These are phyloP conservation scores for Aspergillus hiratsukae DNA, from an alignment of 2,329 filamentous ascomycete species.

Conservation along the genomic window DNA sequence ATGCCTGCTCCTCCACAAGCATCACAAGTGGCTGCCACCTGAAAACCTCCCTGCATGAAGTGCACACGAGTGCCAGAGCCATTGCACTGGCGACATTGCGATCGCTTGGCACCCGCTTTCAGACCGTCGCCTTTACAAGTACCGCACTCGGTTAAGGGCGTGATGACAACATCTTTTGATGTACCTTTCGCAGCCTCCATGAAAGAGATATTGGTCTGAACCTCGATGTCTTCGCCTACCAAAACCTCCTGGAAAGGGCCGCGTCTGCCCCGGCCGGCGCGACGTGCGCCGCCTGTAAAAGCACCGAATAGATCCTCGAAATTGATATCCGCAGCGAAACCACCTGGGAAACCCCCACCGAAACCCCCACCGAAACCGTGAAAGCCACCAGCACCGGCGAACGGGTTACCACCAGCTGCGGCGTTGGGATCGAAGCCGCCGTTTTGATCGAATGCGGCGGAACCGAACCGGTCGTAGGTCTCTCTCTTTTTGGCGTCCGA, in stretches of 20 bases:
- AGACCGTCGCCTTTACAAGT: slow-evolving; percentile 80
- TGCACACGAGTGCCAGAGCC: slow-evolving; percentile 85
- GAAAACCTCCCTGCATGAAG: slow-evolving; percentile 87
- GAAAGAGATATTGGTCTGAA: slow-evolving; percentile 88
- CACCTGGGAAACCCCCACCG: slow-evolving; percentile 53
- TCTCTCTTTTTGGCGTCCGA: slow-evolving; percentile 91
- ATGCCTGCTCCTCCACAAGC: slow-evolving; percentile 75
- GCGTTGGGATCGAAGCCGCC: slow-evolving; percentile 74
- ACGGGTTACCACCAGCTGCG: slow-evolving; percentile 48
- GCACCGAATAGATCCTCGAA: slow-evolving; percentile 94
- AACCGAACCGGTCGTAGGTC: slow-evolving; percentile 85
- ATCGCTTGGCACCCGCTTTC: slow-evolving; percentile 71
- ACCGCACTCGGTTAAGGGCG: slow-evolving; percentile 73
- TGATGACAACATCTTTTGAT: slow-evolving; percentile 80
- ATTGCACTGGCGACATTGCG: slow-evolving; percentile 72
- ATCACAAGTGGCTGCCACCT: slow-evolving; percentile 87
- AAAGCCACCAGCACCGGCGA: slow-evolving; percentile 58
- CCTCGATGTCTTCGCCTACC: slow-evolving; percentile 94
- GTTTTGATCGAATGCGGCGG: slow-evolving; percentile 64
- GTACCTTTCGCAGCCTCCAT: slow-evolving; percentile 93
- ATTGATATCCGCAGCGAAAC: slow-evolving; percentile 77
- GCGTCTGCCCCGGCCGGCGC: slow-evolving; percentile 51
- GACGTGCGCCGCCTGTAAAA: slow-evolving; percentile 62
- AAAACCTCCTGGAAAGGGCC: slow-evolving; percentile 76
- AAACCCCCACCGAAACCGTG: slow-evolving; percentile 51